A percentile compares a stretch with the other conserved stretches of the same genome.
Conservation (phyloP, 306 rosid species). For the Acmispon strigosus region DNA sequence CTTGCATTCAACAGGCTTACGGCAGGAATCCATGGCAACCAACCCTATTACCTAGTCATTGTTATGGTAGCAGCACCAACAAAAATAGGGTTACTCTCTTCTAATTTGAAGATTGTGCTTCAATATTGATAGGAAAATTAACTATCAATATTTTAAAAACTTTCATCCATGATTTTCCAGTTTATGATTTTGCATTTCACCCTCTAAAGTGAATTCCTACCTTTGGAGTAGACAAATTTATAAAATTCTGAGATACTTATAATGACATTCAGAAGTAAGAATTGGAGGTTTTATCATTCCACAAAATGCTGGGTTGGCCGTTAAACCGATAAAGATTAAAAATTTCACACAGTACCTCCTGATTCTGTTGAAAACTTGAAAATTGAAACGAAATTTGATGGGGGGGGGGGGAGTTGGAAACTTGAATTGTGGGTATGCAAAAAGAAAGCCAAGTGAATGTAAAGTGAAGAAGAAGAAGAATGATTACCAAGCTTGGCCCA, state of each 20-base stretch:
- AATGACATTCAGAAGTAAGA: neutral
- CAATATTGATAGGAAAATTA: no score
- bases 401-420: constrained; percentile 3
- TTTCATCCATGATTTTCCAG: no score
- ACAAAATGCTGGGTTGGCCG: neutral
- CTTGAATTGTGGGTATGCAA: constrained; percentile 5
- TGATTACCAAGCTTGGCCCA: constrained; percentile 84
- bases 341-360: neutral
- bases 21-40: no score
- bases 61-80: neutral
- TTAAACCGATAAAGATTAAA: neutral
- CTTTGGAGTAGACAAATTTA: no score
- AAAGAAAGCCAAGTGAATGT: neutral
- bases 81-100: neutral
- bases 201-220: no score
- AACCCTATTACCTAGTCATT: neutral
- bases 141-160: no score
- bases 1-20: no score
- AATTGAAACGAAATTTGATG: neutral
- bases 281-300: neutral
- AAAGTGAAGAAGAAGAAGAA: neutral
- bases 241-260: neutral
- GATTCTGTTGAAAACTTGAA: neutral
- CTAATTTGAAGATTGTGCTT: no score
- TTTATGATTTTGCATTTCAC: no score